Evolutionary conservation across 2,329 filamentous ascomycete genomes (phyloP).

Genomic region (Botrytis byssoidea): DNA sequence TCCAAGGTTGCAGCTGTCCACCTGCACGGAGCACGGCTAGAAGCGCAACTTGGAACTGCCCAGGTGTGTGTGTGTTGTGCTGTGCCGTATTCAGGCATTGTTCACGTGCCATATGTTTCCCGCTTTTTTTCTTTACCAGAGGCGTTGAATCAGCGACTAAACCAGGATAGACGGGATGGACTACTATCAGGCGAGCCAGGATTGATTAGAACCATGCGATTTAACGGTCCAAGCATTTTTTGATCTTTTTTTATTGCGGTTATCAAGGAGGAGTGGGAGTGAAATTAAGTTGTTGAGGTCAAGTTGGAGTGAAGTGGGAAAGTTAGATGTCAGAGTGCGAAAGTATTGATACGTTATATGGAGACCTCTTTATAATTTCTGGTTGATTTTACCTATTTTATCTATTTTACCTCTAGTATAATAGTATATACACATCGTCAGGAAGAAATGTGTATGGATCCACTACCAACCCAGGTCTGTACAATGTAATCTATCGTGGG

Average conservation of each 20-base stretch:
- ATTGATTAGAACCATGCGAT: neutral
- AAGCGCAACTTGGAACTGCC: neutral
- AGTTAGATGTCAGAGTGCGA: neutral
- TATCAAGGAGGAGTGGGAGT: neutral
- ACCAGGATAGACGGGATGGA: neutral
- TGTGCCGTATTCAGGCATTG: neutral
- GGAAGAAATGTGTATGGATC: neutral
- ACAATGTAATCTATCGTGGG: neutral
- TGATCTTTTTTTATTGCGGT: neutral
- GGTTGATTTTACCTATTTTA: neutral
- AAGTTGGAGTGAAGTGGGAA: neutral
- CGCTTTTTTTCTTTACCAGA: neutral
- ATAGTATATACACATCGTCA: neutral
- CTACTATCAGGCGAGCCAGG: neutral
- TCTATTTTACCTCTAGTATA: neutral
- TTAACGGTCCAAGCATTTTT: conserved; percentile 4
- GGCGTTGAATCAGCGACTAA: neutral
- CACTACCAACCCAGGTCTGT: neutral
- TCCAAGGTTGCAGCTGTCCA: neutral
- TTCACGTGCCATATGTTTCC: neutral
- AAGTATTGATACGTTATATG: neutral
- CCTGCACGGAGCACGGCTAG: neutral
- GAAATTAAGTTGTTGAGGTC: neutral
- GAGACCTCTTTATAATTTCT: neutral
- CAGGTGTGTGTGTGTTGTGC: neutral